Percentiles rank a stretch among this genome's conserved stretches.
These are phyloP conservation scores for Umbelopsis sp. DNA, from an alignment of 371 early-diverging fungal species.

Conservation along the genomic window DNA sequence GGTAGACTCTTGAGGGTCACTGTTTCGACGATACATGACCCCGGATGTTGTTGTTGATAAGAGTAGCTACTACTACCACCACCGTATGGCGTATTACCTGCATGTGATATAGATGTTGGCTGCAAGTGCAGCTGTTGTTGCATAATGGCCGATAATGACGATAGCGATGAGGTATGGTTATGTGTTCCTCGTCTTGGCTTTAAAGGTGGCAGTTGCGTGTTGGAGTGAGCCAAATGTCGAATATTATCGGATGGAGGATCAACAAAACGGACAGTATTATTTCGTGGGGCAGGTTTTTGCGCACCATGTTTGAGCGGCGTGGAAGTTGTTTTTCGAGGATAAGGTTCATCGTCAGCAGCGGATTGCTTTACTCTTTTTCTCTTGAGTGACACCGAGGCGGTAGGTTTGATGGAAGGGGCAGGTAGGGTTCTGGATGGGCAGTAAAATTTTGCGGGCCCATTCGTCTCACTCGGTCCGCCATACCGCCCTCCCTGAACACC, in stretches of 20 bases:
- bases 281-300: constrained; percentile 1
- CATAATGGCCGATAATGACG: constrained; percentile 7
- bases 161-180: constrained; percentile 8
- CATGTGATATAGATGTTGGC: constrained; percentile 1
- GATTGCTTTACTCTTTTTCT: constrained; percentile 27
- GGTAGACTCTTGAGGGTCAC: constrained; percentile 31
- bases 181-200: not conserved
- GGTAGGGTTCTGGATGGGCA: not conserved
- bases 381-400: constrained; percentile 28
- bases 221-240: not conserved
- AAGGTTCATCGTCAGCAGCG: constrained; percentile 20
- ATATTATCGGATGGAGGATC: constrained; percentile 1
- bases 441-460: constrained; percentile 2
- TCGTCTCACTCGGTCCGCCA: constrained; percentile 34
- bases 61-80: constrained; percentile 5
- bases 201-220: constrained; percentile 1
- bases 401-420: constrained; percentile 10
- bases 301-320: constrained; percentile 27
- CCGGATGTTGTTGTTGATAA: constrained; percentile 22
- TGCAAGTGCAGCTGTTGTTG: constrained; percentile 20
- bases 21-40: constrained; percentile 30
- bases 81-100: not conserved
- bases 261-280: constrained; percentile 3
- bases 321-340: constrained; percentile 26
- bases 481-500: constrained; percentile 23